phyloP scores from a whole-genome alignment of 148 eudicot species.

The Talinum fruticosum region DNA sequence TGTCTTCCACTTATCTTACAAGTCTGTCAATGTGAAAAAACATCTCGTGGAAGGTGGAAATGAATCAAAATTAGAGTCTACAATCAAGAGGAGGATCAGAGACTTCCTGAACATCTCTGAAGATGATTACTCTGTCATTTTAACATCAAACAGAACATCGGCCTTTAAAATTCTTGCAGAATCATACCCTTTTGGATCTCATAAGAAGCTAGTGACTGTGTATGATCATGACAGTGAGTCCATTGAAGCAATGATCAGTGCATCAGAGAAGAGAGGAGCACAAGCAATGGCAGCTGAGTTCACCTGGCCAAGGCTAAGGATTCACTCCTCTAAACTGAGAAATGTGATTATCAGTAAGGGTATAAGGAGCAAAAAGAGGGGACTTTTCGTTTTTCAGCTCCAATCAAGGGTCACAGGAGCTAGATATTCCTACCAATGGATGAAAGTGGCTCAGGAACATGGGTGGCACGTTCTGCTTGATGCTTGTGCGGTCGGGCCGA shows the following conservation, averaged over 20 bases:
- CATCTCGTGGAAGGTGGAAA: conserved; percentile 48
- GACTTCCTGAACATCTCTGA: conserved; percentile 60
- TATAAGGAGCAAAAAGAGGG: conserved; percentile 46
- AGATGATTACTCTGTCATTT: conserved; percentile 67
- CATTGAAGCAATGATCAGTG: conserved; percentile 47
- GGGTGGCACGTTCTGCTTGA: conserved; percentile 97
- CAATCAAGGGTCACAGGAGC: conserved; percentile 85
- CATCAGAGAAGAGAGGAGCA: conserved; percentile 77
- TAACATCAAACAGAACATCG: conserved; percentile 84
- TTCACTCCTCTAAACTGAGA: conserved; percentile 54
- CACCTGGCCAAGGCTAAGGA: conserved; percentile 80
- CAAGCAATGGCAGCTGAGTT: conserved; percentile 65
- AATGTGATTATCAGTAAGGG: conserved; percentile 55
- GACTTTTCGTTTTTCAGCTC: conserved; percentile 79
- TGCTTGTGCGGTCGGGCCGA: conserved; percentile 92
- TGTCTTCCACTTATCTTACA: conserved; percentile 54
- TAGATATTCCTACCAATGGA: conserved; percentile 96
- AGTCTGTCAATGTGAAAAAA: conserved; percentile 58
- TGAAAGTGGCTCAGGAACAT: conserved; percentile 80
- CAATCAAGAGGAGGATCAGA: conserved; percentile 62
- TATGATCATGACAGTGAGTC: conserved; percentile 90
- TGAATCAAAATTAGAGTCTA: conserved; percentile 59
- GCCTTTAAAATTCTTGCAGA: conserved; percentile 87
- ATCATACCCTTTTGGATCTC: conserved; percentile 72
- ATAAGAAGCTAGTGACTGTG: conserved; percentile 66